Evolutionary conservation across 106 monocot species (phyloP).

Genomic region (Vanilla planifolia): DNA sequence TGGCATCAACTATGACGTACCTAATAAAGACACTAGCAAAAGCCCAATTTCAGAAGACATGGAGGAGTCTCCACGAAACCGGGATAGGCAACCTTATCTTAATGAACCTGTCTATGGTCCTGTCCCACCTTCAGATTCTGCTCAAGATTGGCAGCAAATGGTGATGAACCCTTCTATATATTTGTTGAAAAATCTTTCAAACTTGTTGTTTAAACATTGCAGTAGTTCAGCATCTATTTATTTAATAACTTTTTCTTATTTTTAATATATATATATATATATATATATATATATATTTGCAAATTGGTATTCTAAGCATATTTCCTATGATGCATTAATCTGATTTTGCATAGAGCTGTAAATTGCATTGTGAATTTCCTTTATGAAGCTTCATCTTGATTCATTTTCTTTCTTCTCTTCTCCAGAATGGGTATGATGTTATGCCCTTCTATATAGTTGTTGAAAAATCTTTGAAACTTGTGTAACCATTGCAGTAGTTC

Average conservation of each 20-base stretch:
- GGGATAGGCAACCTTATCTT: slow-evolving; percentile 69
- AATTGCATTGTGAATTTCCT: no score
- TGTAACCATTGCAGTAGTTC: not conserved
- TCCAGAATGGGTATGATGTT: slow-evolving; percentile 83
- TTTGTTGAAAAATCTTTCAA: not conserved
- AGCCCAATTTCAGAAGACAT: slow-evolving; percentile 85
- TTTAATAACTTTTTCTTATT: not conserved
- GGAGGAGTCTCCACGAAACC: slow-evolving; percentile 68
- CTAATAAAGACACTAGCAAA: slow-evolving; percentile 57
- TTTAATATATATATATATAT: no score
- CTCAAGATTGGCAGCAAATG: slow-evolving; percentile 64
- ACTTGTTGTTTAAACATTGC: not conserved
- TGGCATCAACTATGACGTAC: slow-evolving; percentile 69
- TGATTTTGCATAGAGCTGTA: no score
- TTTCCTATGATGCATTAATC: no score
- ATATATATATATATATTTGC: no score
- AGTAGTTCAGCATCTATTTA: not conserved
- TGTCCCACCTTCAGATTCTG: slow-evolving; percentile 71
- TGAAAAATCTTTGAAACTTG: not conserved
- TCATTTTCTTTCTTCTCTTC: slow-evolving; percentile 4
- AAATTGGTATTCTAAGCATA: no score
- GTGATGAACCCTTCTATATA: slow-evolving; percentile 36
- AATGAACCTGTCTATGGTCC: slow-evolving; percentile 93
- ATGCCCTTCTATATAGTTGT: slow-evolving; percentile 7
- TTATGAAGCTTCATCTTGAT: not conserved